These are phyloP conservation scores for Lipomyces oligophaga DNA, from an alignment of 805 yeast species.

Conservation along the genomic window DNA sequence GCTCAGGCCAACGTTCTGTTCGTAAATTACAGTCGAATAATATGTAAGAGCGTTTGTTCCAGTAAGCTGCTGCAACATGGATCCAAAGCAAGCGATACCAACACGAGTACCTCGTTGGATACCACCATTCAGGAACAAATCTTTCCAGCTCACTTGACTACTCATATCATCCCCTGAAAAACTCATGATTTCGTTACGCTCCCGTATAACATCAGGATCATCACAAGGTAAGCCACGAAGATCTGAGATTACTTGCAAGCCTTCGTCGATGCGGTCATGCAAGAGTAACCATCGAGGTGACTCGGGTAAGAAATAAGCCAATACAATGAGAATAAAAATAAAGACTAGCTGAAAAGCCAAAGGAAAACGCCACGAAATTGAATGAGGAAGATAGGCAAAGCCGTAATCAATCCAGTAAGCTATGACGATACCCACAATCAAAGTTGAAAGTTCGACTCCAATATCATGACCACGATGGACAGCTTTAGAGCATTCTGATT, in stretches of 20 bases:
- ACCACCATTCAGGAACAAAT: conserved; percentile 13
- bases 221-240: conserved; percentile 31
- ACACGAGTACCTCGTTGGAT: conserved; percentile 38
- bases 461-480: conserved; percentile 64
- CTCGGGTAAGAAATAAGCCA: conserved; percentile 68
- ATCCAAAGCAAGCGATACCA: conserved; percentile 44
- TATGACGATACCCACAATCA: conserved; percentile 60
- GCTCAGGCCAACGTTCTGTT: conserved; percentile 45
- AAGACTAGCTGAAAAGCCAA: conserved; percentile 63
- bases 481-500: conserved; percentile 61
- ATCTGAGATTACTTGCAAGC: neutral
- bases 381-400: conserved; percentile 43
- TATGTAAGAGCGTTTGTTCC: conserved; percentile 96
- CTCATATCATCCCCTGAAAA: conserved; percentile 10
- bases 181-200: neutral
- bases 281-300: conserved; percentile 65
- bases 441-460: conserved; percentile 58
- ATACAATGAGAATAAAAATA: conserved; percentile 55
- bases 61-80: conserved; percentile 80
- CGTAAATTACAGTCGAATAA: conserved; percentile 61
- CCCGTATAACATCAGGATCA: conserved; percentile 21
- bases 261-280: neutral
- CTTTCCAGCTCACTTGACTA: conserved; percentile 10
- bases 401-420: conserved; percentile 71
- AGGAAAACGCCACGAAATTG: conserved; percentile 64